Percentiles rank a stretch among this genome's conserved stretches.
Conservation (phyloP, 495 filamentous ascomycete species). For the Xeromyces bisporus region DNA sequence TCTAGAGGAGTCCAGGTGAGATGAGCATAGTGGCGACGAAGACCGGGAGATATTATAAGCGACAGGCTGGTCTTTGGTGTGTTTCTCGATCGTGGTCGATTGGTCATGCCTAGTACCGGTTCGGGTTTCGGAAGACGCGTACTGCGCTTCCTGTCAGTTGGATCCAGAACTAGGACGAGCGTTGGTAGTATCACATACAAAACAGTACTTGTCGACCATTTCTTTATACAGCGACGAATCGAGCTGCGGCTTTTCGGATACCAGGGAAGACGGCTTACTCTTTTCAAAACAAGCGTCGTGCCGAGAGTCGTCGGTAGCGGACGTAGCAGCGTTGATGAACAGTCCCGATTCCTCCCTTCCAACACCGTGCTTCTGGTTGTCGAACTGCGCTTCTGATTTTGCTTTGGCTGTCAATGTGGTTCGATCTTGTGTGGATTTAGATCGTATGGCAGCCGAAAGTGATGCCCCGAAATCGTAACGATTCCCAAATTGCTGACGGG, state of each 20-base stretch:
- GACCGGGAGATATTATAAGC: slow-evolving; percentile 9
- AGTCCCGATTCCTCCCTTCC: slow-evolving; percentile 5
- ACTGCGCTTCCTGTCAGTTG: slow-evolving; percentile 2
- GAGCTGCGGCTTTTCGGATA: slow-evolving; percentile 47
- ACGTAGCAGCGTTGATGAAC: slow-evolving; percentile 6
- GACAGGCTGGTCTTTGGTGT: slow-evolving; percentile 4
- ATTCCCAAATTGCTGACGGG: slow-evolving; percentile 66
- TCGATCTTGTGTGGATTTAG: slow-evolving; percentile 35
- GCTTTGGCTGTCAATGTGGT: slow-evolving; percentile 26
- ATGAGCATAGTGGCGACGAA: slow-evolving; percentile 8
- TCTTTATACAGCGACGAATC: slow-evolving; percentile 82
- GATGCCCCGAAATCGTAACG: slow-evolving; percentile 91
- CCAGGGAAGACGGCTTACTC: slow-evolving; percentile 30
- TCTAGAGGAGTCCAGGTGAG: slow-evolving; percentile 7
- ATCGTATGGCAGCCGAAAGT: slow-evolving; percentile 62
- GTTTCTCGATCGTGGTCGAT: slow-evolving; percentile 4
- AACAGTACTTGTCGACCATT: slow-evolving; percentile 93
- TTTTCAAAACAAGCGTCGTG: slow-evolving; percentile 7
- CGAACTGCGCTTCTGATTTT: slow-evolving; percentile 11
- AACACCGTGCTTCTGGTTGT: slow-evolving; percentile 2
- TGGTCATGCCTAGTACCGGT: neutral
- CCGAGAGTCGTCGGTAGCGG: slow-evolving; percentile 8
- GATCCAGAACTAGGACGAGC: slow-evolving; percentile 21
- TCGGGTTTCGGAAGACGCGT: slow-evolving; percentile 1
- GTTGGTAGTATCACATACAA: slow-evolving; percentile 55